Conservation (phyloP, 768 basidiomycete species). For the Butyriboletus loyo region DNA sequence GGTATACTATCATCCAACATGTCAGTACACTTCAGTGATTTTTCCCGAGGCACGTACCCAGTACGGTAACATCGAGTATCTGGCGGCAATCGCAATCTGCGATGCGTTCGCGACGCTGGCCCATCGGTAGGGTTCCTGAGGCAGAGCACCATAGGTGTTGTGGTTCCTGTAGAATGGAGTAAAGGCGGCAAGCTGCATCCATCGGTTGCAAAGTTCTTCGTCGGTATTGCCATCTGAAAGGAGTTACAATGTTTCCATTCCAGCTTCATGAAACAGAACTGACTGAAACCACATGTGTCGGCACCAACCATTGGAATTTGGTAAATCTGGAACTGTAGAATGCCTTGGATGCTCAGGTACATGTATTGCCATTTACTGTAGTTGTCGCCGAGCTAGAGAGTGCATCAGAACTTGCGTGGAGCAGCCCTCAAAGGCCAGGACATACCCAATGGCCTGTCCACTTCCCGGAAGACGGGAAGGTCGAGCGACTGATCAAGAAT, state of each 20-base stretch:
- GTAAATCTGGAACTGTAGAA: conserved; percentile 81
- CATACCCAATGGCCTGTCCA: conserved; percentile 73
- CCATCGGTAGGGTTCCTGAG: conserved; percentile 84
- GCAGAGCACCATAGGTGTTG: conserved; percentile 58
- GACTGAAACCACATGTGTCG: conserved; percentile 48
- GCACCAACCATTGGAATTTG: conserved; percentile 83
- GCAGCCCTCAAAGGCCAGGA: background rate
- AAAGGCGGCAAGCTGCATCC: conserved; percentile 87
- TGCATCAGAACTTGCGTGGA: background rate
- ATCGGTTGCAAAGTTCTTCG: conserved; percentile 79
- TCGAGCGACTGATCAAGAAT: conserved; percentile 68
- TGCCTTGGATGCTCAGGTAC: conserved; percentile 66
- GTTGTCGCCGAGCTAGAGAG: conserved; percentile 66
- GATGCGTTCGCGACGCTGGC: conserved; percentile 75
- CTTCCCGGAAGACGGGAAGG: conserved; percentile 63
- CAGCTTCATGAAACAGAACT: background rate
- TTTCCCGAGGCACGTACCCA: conserved; percentile 50
- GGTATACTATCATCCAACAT: conserved; percentile 50
- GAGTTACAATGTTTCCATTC: background rate
- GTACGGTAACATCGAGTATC: conserved; percentile 74
- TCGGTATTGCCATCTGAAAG: conserved; percentile 55
- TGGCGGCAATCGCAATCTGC: conserved; percentile 63
- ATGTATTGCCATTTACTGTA: conserved; percentile 73
- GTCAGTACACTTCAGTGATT: background rate
- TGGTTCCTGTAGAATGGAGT: conserved; percentile 83